phyloP scores from a whole-genome alignment of 148 eudicot species.

The Vaccinium macrocarpon region DNA sequence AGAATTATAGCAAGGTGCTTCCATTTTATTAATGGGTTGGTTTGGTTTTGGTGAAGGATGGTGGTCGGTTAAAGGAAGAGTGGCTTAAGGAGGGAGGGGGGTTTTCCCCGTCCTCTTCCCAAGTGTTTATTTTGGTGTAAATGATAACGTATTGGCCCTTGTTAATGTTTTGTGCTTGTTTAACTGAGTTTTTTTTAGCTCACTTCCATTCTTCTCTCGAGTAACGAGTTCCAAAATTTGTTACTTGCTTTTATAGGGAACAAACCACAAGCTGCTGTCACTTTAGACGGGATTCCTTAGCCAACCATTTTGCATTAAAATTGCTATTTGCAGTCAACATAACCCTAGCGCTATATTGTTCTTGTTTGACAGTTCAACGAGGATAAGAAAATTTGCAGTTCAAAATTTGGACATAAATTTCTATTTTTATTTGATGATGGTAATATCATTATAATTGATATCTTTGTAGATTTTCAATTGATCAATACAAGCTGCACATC shows the following conservation, averaged over 20 bases:
- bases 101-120: neutral
- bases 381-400: neutral
- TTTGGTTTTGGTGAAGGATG: neutral
- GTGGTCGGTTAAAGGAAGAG: neutral
- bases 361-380: neutral
- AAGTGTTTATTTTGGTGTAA: neutral
- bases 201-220: neutral
- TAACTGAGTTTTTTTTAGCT: neutral
- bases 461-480: conserved; percentile 3
- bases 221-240: neutral
- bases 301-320: neutral
- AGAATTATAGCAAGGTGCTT: neutral
- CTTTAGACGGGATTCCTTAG: neutral
- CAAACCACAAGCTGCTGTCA: neutral
- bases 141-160: neutral
- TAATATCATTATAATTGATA: neutral
- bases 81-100: too few relatives aligned
- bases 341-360: neutral
- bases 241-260: neutral
- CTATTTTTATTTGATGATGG: neutral
- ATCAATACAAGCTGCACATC: neutral
- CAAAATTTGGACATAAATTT: neutral
- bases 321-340: neutral
- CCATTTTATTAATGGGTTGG: neutral
- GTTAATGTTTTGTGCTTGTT: neutral